A percentile compares a stretch with the other conserved stretches of the same genome.
phyloP scores from a whole-genome alignment of 2,329 filamentous ascomycete genomes.

The Alternaria angustiovoidea region DNA sequence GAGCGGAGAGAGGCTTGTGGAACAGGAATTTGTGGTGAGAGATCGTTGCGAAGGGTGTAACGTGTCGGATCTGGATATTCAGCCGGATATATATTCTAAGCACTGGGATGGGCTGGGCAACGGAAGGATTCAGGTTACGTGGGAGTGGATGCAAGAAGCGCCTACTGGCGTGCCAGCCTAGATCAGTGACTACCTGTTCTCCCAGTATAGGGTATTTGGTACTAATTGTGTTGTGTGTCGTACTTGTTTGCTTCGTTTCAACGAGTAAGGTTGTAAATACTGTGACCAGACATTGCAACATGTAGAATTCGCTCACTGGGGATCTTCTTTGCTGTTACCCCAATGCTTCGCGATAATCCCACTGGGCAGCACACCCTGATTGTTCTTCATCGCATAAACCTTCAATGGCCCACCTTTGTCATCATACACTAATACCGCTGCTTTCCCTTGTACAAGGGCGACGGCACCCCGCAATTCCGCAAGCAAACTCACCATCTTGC shows the following conservation, averaged over 20 bases:
- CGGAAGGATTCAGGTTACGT: neutral
- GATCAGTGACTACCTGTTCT: neutral
- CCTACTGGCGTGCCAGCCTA: neutral
- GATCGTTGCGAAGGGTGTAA: neutral
- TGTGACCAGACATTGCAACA: neutral
- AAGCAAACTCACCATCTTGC: conserved; percentile 31
- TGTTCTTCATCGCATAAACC: conserved; percentile 19
- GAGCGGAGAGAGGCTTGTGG: neutral
- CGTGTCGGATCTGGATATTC: neutral
- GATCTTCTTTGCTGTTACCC: neutral
- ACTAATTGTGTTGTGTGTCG: neutral
- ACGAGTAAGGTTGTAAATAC: neutral
- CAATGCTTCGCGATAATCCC: conserved; percentile 18
- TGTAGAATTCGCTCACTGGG: neutral
- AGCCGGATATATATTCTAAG: neutral
- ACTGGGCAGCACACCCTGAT: conserved; percentile 16
- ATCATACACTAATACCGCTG: conserved; percentile 23
- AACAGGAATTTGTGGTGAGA: neutral
- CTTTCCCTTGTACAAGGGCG: neutral
- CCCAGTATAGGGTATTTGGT: neutral
- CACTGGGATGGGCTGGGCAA: neutral
- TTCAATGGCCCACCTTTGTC: conserved; percentile 18
- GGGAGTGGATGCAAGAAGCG: neutral
- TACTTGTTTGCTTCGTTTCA: neutral
- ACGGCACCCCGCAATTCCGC: conserved; percentile 15